Evolutionary conservation across 345 rosid genomes (phyloP).

Genomic region (Citropsis articulata): DNA sequence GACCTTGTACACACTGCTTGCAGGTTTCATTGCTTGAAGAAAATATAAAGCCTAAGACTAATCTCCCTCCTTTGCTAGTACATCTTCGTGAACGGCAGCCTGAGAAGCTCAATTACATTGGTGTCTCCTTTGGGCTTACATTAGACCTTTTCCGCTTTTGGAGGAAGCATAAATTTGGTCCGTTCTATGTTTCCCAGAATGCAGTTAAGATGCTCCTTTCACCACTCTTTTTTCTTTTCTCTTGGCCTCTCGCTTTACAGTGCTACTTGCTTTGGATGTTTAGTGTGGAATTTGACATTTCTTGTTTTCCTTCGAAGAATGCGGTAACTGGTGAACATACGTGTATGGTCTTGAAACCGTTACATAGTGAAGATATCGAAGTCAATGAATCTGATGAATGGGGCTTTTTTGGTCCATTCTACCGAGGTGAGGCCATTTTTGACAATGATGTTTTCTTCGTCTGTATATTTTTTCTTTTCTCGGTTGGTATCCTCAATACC

Average conservation of each 20-base stretch:
- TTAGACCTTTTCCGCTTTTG: constrained; percentile 93
- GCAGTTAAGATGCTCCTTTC: constrained; percentile 61
- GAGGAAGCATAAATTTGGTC: constrained; percentile 87
- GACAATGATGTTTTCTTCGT: neutral
- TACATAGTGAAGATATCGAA: constrained; percentile 64
- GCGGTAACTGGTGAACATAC: constrained; percentile 91
- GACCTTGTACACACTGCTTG: constrained; percentile 1
- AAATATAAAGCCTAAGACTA: constrained; percentile 67
- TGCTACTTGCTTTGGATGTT: constrained; percentile 8
- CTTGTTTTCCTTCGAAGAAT: constrained; percentile 43
- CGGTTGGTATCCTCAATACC: constrained; percentile 3
- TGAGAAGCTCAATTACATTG: constrained; percentile 86
- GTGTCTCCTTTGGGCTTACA: constrained; percentile 98
- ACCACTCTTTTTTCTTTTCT: neutral
- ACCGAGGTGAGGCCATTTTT: constrained; percentile 52
- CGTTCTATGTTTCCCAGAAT: constrained; percentile 81
- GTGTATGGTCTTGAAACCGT: constrained; percentile 84
- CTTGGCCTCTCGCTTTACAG: neutral
- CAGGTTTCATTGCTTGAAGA: constrained; percentile 92
- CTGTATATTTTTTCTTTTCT: constrained; percentile 1
- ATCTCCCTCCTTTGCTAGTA: constrained; percentile 85
- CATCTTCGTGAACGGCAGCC: constrained; percentile 74
- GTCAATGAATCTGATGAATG: constrained; percentile 59
- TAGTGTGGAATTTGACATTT: constrained; percentile 16
- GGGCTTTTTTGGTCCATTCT: constrained; percentile 92